Percentiles rank a stretch among this genome's conserved stretches.
phyloP scores from a whole-genome alignment of 2,329 filamentous ascomycete genomes.

The Diaporthe destruens region DNA sequence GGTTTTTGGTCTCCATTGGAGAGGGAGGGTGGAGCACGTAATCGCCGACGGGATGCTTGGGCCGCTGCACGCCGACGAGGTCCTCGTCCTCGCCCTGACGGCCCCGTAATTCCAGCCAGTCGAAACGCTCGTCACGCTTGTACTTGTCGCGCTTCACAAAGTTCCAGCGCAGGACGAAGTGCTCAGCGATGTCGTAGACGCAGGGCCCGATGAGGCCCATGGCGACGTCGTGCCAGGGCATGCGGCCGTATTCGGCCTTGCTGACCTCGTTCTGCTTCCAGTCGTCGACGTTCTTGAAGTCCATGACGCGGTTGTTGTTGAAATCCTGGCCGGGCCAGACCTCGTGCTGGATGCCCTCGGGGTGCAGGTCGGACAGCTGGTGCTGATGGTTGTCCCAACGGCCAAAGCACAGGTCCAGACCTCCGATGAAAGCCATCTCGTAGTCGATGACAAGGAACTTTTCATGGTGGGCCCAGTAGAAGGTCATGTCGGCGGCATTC shows the following conservation, averaged over 20 bases:
- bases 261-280: conserved; percentile 95
- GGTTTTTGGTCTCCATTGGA: conserved; percentile 75
- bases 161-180: conserved; percentile 96
- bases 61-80: conserved; percentile 87
- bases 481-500: conserved; percentile 94
- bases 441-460: conserved; percentile 98
- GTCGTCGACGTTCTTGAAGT: conserved; percentile 90
- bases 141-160: conserved; percentile 98
- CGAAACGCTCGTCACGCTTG: conserved; percentile 85
- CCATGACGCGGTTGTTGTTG: conserved; percentile 97
- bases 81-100: conserved; percentile 84
- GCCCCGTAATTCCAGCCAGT: conserved; percentile 86
- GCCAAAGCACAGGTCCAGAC: conserved; percentile 94
- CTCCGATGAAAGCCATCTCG: conserved; percentile 90
- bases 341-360: conserved; percentile 83
- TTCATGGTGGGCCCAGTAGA: conserved; percentile 98
- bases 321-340: conserved; percentile 97
- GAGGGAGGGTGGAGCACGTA: conserved; percentile 85
- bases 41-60: conserved; percentile 88
- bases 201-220: conserved; percentile 92
- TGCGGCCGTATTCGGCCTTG: conserved; percentile 91
- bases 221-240: conserved; percentile 98
- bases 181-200: conserved; percentile 94
- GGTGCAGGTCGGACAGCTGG: conserved; percentile 87
- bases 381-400: conserved; percentile 93